Conservation (phyloP, 805 yeast genomes). For the Schizosaccharomyces cryophilus region DNA sequence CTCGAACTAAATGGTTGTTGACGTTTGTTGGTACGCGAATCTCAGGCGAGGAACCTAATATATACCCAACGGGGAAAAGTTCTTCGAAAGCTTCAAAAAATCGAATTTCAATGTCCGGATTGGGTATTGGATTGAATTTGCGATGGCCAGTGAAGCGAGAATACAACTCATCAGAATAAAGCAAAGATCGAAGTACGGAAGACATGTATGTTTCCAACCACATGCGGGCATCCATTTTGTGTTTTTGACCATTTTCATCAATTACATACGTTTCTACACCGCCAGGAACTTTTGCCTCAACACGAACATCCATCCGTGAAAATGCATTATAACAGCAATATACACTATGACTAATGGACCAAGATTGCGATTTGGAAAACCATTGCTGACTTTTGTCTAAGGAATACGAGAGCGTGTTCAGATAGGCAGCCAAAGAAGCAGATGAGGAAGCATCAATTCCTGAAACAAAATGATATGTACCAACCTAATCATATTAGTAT, state of each 20-base stretch:
- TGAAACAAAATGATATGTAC: conserved; percentile 29
- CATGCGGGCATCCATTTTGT: conserved; percentile 12
- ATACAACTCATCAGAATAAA: conserved; percentile 59
- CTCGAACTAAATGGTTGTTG: conserved; percentile 50
- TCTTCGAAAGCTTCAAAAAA: conserved; percentile 43
- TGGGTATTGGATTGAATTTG: conserved; percentile 48
- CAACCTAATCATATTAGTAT: conserved; percentile 10
- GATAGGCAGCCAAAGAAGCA: conserved; percentile 31
- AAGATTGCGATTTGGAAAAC: conserved; percentile 25
- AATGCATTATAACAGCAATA: conserved; percentile 45
- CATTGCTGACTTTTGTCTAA: conserved; percentile 37
- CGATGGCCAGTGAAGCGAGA: conserved; percentile 62
- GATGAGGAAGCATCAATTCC: conserved; percentile 30
- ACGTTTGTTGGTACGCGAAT: conserved; percentile 41
- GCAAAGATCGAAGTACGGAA: conserved; percentile 48
- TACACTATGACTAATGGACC: conserved; percentile 20
- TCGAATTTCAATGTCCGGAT: conserved; percentile 22
- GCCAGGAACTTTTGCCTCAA: conserved; percentile 34
- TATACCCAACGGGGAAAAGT: conserved; percentile 24
- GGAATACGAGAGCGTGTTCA: conserved; percentile 22
- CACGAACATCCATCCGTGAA: conserved; percentile 45
- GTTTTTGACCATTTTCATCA: conserved; percentile 18
- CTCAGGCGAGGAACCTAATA: conserved; percentile 41
- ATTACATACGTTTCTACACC: conserved; percentile 18
- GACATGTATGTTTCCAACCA: conserved; percentile 33